Conservation (phyloP, 2,329 filamentous ascomycete genomes). For the Fusarium setosum region DNA sequence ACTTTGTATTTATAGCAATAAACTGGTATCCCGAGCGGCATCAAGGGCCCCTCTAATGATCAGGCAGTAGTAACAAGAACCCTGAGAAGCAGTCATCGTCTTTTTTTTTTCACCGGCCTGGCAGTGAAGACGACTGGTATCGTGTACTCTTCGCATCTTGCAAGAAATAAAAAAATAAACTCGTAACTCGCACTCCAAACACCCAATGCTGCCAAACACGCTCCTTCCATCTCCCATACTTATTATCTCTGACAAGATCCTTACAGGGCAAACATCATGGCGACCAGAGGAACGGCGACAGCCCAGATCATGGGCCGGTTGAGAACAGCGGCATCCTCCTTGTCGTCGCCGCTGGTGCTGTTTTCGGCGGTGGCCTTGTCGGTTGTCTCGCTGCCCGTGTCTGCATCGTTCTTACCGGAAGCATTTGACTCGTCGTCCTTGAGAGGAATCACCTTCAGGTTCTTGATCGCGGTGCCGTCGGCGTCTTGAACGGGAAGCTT, state of each 20-base stretch:
- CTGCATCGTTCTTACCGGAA: constrained; percentile 55
- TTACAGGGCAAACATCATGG: constrained; percentile 49
- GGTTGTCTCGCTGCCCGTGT: constrained; percentile 46
- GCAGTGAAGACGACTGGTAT: constrained; percentile 23
- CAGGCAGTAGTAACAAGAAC: constrained; percentile 8
- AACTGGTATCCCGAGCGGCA: constrained; percentile 13
- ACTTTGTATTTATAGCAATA: constrained; percentile 29
- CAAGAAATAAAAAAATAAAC: constrained; percentile 21
- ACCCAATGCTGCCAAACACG: constrained; percentile 22
- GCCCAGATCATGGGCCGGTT: constrained; percentile 48
- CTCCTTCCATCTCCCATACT: neutral
- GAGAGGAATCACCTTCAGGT: constrained; percentile 61
- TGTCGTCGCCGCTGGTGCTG: constrained; percentile 34
- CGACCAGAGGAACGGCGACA: constrained; percentile 48
- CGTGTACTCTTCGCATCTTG: constrained; percentile 34
- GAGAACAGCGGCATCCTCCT: constrained; percentile 44
- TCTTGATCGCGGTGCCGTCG: constrained; percentile 54
- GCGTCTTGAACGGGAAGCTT: constrained; percentile 54
- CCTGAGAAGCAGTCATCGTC: constrained; percentile 26
- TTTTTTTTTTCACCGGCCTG: neutral
- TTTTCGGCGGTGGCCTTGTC: constrained; percentile 33
- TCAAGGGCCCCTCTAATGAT: constrained; percentile 10
- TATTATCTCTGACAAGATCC: neutral
- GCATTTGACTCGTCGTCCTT: constrained; percentile 58
- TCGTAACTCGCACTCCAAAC: constrained; percentile 16